A percentile compares a stretch with the other conserved stretches of the same genome.
Evolutionary conservation across 106 monocot genomes (phyloP).

Genomic region (Phalaenopsis equestris): DNA sequence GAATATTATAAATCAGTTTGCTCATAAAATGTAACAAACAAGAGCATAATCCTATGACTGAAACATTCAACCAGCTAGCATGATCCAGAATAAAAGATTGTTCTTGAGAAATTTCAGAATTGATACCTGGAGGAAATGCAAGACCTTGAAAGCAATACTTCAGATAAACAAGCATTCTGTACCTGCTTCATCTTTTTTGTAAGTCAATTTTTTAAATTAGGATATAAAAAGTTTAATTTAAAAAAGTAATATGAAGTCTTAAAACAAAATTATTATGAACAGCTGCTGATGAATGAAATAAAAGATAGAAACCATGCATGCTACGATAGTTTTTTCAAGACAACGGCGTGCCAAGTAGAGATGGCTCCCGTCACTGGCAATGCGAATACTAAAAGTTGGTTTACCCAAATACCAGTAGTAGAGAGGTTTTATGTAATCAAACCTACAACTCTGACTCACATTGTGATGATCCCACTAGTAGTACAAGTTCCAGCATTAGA

Average conservation of each 20-base stretch:
- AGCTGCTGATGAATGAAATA: neutral
- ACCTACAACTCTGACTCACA: neutral
- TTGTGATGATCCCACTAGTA: neutral
- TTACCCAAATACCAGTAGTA: neutral
- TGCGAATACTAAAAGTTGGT: neutral
- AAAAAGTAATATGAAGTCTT: neutral
- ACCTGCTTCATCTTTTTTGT: slow-evolving; percentile 32
- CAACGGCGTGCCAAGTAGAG: neutral
- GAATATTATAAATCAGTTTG: too few relatives aligned
- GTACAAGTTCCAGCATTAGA: neutral
- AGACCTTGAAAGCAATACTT: slow-evolving; percentile 95
- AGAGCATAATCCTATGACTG: neutral
- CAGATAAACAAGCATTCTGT: slow-evolving; percentile 93
- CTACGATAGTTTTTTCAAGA: neutral
- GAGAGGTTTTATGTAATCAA: neutral
- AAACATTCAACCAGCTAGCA: neutral
- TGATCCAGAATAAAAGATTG: neutral
- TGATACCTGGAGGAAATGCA: slow-evolving; percentile 93
- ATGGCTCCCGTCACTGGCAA: neutral
- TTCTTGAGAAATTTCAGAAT: neutral
- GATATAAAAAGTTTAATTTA: slow-evolving; percentile 1
- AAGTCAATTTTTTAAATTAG: neutral
- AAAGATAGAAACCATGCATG: neutral
- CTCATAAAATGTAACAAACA: neutral
- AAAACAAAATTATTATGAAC: neutral